Evolutionary conservation across 352 stramenopile genomes (phyloP), one percentile per base, ranked within the genome.

Genomic region (Phytophthora sp.): DNA sequence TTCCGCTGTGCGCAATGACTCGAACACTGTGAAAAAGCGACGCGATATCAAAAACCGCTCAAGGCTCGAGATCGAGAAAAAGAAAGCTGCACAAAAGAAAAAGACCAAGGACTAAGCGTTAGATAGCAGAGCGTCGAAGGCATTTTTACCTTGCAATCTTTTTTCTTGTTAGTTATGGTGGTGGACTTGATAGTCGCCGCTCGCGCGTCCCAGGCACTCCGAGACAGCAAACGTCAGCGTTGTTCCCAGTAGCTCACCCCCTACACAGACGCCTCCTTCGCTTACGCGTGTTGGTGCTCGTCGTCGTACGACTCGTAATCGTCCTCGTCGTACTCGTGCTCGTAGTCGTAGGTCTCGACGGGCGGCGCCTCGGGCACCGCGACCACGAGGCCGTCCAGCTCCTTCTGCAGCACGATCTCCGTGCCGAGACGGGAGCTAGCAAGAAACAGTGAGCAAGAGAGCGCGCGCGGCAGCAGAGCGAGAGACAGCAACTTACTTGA

Each of bases 281-380:
- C 42, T 77, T 73, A 76, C 18, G 65, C 59, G 9, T 88, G 54
- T 34, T 90, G 72, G 11, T 87, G 66, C 44, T 89, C 76, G 38
- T 84, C 84, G 37, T 95, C 86, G 53, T 95, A 72, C 44, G 69
- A 74, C 54, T 92, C 80, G 57, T 89, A 83, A 62, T 84, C 71
- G 46, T 94, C 83, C 61, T 95, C 86, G 24, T 96, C 88, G 67
- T 89, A 96, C 72, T 94, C 77, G 66, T 96, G 87, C 27, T 80
- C 72, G 73, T 96, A 96, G 68, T 78, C 48, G 72, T 91, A 96
- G 30, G 77, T 92, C 66, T 95, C 87, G 34, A 95, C 79, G 21
- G 87, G 88, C 27, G 85, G 83, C 30, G 82, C 82, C 69, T 96
- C 88, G 4, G 88, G 88, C 54, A 96, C 88, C 18, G 85, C 87